Evolutionary conservation across 2,329 filamentous ascomycete species (phyloP), one percentile per base, ranked within the genome.

Genomic region (Blastomyces emzantsi): DNA sequence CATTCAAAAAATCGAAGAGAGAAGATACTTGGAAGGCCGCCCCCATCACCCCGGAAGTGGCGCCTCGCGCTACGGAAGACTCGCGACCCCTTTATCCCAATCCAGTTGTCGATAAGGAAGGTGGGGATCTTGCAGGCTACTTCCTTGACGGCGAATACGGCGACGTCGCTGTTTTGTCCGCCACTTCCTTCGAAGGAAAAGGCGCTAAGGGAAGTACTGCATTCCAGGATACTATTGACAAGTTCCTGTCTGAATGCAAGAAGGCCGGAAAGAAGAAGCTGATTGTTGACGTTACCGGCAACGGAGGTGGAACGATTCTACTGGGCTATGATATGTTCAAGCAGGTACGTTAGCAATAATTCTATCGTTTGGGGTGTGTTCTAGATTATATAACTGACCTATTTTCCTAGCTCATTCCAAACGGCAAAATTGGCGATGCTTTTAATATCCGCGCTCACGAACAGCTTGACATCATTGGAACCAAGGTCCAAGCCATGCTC

Each of bases 241-340:
- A 74, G 8, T 81, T 86, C 67, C 75, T 87, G 19, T 73, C 76
- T 0, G 73, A 76, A 51, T 79, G 79, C 15, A 78, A 79, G 52
- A 66, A 71, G 1, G 75, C 76, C 1, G 77, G 79, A 1, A 86
- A 85, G 70, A 83, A 77, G n/a, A 86, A 83, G 70, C 76, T 90
- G 5, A 78, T 90, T 39, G 82, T 90, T 64, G 87, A 90, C 66
- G 70, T 89, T 7, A 80, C 82, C 3, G 79, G 76, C 1, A 90
- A 90, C 66, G 77, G 77, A 0, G 87, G 87, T 49, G 87, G 87
- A 0, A 73, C 73, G 55, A 70, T 84, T 17, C 68, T 75, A 8
- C 75, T 79, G 8, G 81, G 79, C 1, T 78, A 77, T 55, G 79
- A 82, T 54, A 68, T 81, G 0, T 86, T 86, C 69, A 78, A 78